These are phyloP conservation scores for Lentinula boryana DNA, from an alignment of 768 basidiomycete genomes.

Conservation along the genomic window DNA sequence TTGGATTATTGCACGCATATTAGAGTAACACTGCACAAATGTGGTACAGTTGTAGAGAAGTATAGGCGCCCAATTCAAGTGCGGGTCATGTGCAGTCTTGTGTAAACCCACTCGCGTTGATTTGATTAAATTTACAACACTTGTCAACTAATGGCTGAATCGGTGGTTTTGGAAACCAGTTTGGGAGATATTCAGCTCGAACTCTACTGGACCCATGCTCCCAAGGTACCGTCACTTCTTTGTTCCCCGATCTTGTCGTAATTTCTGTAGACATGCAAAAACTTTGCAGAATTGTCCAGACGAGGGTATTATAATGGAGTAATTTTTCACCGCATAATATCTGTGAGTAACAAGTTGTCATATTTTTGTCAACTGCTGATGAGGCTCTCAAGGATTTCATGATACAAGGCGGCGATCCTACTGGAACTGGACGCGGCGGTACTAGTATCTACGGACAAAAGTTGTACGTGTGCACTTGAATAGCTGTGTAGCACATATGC, in stretches of 20 bases:
- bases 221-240: constrained; percentile 36
- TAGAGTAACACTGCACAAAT: not conserved
- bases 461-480: constrained; percentile 51
- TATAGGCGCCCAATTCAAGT: no score
- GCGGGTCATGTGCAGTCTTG: no score
- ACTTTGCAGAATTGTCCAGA: constrained; percentile 88
- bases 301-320: constrained; percentile 91
- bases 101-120: no score
- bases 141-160: constrained; percentile 27
- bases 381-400: constrained; percentile 57
- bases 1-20: constrained; percentile 85
- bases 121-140: not conserved
- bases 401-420: constrained; percentile 95
- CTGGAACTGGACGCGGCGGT: constrained; percentile 38
- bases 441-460: constrained; percentile 52
- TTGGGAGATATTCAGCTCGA: constrained; percentile 87
- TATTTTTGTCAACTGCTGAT: not conserved
- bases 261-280: constrained; percentile 75
- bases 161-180: constrained; percentile 76
- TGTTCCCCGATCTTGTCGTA: constrained; percentile 12
- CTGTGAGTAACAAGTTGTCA: constrained; percentile 38
- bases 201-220: constrained; percentile 91
- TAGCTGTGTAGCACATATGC: not conserved
- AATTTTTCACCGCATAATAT: constrained; percentile 87
- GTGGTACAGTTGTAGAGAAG: not conserved